phyloP scores from a whole-genome alignment of 192 early-diverging fungal genomes.

The Gaertneriomyces sp. region DNA sequence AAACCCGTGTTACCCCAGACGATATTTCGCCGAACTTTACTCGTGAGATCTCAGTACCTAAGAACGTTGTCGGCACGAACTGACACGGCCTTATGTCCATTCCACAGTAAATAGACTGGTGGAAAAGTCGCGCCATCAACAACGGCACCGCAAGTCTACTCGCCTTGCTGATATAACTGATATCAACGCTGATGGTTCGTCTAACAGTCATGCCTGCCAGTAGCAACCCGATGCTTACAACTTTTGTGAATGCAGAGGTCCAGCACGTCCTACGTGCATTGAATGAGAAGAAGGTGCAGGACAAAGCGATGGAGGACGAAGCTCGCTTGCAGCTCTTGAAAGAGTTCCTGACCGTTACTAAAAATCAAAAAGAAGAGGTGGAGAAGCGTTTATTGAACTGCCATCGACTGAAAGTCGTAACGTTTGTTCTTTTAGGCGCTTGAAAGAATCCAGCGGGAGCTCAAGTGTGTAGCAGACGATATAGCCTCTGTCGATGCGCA shows the following conservation, averaged over 20 bases:
- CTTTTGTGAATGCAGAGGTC: constrained; percentile 49
- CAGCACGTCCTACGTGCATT: constrained; percentile 57
- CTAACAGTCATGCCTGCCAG: constrained; percentile 24
- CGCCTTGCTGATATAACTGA: constrained; percentile 33
- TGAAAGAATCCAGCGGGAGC: constrained; percentile 34
- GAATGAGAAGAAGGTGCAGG: constrained; percentile 57
- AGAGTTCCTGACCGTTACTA: constrained; percentile 64
- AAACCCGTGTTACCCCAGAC: constrained; percentile 48
- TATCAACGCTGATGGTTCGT: constrained; percentile 30
- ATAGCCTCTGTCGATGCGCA: constrained; percentile 17
- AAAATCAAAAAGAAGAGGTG: constrained; percentile 53
- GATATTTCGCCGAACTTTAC: constrained; percentile 84
- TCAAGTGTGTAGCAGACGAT: constrained; percentile 47
- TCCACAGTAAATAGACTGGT: constrained; percentile 46
- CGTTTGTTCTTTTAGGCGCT: constrained; percentile 30
- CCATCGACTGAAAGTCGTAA: not conserved
- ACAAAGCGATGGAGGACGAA: constrained; percentile 53
- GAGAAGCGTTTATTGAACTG: not conserved
- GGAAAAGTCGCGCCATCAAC: constrained; percentile 20
- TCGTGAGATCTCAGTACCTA: constrained; percentile 43
- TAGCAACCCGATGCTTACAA: no score
- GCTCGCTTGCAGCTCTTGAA: constrained; percentile 57
- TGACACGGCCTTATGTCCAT: constrained; percentile 7
- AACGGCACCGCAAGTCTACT: constrained; percentile 17
- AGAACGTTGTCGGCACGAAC: not conserved